Conservation (phyloP, 805 yeast genomes). For the Kodamaea kaohsiungensis region DNA sequence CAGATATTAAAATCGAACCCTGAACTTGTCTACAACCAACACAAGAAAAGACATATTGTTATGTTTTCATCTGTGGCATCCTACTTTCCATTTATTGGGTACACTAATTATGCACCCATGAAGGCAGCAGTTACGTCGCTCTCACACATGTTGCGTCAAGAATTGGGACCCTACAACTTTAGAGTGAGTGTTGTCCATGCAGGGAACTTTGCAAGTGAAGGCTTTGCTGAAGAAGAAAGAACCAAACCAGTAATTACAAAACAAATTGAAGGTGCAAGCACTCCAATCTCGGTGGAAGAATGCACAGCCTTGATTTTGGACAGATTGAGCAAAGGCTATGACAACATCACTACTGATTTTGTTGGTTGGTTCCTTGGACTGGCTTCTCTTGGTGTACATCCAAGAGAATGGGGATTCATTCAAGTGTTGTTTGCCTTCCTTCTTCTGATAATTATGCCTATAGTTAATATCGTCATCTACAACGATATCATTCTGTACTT, state of each 20-base stretch:
- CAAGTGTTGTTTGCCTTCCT: conserved; percentile 39
- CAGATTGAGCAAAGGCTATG: conserved; percentile 62
- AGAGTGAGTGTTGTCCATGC: conserved; percentile 78
- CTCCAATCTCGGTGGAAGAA: conserved; percentile 61
- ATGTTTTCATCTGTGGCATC: conserved; percentile 73
- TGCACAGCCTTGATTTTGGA: conserved; percentile 65
- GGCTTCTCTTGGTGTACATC: conserved; percentile 67
- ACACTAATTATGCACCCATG: conserved; percentile 85
- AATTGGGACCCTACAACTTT: conserved; percentile 64
- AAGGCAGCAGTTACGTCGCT: conserved; percentile 81
- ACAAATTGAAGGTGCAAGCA: conserved; percentile 81
- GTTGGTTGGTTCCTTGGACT: conserved; percentile 81
- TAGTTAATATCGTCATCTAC: conserved; percentile 52
- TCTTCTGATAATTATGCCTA: conserved; percentile 49
- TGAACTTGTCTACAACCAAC: conserved; percentile 4
- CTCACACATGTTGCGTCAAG: conserved; percentile 80
- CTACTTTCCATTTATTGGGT: conserved; percentile 87
- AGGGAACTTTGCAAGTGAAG: conserved; percentile 90
- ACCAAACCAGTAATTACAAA: conserved; percentile 86
- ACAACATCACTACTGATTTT: conserved; percentile 76
- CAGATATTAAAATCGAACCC: conserved; percentile 23
- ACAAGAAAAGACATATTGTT: conserved; percentile 58
- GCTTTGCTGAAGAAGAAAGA: conserved; percentile 73
- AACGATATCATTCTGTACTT: conserved; percentile 54
- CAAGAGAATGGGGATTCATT: conserved; percentile 58